A percentile compares a stretch with the other conserved stretches of the same genome.
Evolutionary conservation across 139 green algal genomes (phyloP).

Genomic region (Zygnema circumcarinatum): DNA sequence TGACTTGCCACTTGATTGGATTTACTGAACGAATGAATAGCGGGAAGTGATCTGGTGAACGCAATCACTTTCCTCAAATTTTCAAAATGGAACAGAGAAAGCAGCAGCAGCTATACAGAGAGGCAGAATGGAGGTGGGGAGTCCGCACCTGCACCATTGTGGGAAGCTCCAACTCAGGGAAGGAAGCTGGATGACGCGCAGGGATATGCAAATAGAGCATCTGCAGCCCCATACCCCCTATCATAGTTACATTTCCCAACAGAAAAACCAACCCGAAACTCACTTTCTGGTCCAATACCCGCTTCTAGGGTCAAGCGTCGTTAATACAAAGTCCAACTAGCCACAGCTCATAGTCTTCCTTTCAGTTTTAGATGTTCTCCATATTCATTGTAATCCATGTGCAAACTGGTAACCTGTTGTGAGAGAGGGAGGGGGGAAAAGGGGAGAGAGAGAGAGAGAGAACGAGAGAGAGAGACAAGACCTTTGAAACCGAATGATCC

Average conservation of each 20-base stretch:
- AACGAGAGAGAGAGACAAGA: conserved; percentile 2
- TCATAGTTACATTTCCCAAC: no score
- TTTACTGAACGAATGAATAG: no score
- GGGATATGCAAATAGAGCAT: conserved; percentile 96
- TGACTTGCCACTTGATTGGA: no score
- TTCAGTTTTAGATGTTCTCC: neutral
- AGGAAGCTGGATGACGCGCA: conserved; percentile 78
- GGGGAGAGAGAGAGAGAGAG: neutral
- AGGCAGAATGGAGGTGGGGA: no score
- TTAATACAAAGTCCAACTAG: neutral
- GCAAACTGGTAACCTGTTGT: neutral
- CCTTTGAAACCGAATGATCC: conserved; percentile 75
- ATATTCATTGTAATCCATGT: neutral
- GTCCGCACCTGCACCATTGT: conserved; percentile 83
- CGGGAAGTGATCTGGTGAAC: no score
- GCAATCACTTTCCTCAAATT: no score
- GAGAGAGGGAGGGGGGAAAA: neutral
- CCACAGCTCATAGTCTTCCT: no score
- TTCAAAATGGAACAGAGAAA: no score
- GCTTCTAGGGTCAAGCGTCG: conserved; percentile 3
- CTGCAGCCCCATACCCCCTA: neutral
- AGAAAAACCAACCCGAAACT: neutral
- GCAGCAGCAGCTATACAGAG: no score
- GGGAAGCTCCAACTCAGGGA: conserved; percentile 92
- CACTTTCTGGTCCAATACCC: neutral